phyloP scores from a whole-genome alignment of 75 land plant genomes.

The Sequoiadendron giganteum region DNA sequence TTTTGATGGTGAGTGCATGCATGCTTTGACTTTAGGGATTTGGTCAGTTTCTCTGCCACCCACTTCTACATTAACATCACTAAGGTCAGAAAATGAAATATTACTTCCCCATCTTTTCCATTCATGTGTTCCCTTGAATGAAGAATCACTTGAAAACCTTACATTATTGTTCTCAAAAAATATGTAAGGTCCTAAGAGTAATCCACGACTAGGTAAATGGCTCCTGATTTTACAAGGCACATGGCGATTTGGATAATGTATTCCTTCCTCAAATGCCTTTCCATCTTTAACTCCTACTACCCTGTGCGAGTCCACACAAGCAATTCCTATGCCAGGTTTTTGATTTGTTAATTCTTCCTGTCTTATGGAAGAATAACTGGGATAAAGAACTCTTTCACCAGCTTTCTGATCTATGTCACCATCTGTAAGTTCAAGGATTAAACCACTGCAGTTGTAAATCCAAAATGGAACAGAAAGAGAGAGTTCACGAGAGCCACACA shows the following conservation, averaged over 20 bases:
- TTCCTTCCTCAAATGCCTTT: not conserved
- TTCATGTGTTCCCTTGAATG: not conserved
- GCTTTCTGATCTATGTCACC: constrained; percentile 25
- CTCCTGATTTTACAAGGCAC: constrained; percentile 5
- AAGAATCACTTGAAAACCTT: not conserved
- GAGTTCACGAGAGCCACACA: constrained; percentile 85
- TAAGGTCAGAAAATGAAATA: not conserved
- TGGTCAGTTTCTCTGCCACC: not conserved
- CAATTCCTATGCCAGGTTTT: constrained; percentile 41
- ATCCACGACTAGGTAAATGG: constrained; percentile 7
- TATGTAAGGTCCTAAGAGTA: not conserved
- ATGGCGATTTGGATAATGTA: not conserved
- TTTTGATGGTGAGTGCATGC: constrained; percentile 58
- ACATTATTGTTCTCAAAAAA: not conserved
- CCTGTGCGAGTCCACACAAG: constrained; percentile 15
- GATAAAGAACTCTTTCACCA: constrained; percentile 24
- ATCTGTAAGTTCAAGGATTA: constrained; percentile 48
- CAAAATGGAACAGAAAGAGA: constrained; percentile 78
- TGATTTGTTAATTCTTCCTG: constrained; percentile 6
- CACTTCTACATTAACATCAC: not conserved
- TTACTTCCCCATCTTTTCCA: not conserved
- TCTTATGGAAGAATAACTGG: constrained; percentile 38
- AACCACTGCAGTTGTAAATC: constrained; percentile 82
- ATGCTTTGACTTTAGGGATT: constrained; percentile 24
- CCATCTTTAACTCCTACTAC: not conserved